Evolutionary conservation across 1,139 yeast species (phyloP).

Genomic region (Yamadazyma dendronema): DNA sequence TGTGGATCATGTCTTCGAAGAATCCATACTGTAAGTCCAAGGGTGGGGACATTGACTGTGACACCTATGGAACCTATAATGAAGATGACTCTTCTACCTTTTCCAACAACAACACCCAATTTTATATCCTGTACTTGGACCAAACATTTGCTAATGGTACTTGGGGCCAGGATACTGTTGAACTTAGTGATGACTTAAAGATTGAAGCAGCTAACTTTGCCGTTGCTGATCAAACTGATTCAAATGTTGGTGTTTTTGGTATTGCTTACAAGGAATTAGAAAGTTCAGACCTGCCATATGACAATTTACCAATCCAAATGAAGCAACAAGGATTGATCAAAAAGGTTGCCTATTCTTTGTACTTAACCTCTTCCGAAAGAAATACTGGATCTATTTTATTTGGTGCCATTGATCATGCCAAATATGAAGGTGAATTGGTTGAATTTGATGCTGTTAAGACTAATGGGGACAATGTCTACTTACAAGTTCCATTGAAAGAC

Average conservation of each 20-base stretch:
- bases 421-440: constrained; percentile 44
- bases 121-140: constrained; percentile 32
- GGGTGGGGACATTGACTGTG: constrained; percentile 28
- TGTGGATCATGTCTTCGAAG: constrained; percentile 48
- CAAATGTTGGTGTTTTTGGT: constrained; percentile 60
- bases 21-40: constrained; percentile 22
- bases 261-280: constrained; percentile 41
- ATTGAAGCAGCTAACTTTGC: constrained; percentile 51
- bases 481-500: constrained; percentile 23
- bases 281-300: constrained; percentile 14
- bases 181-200: constrained; percentile 18
- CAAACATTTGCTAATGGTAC: constrained; percentile 31
- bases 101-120: constrained; percentile 40
- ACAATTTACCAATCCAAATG: constrained; percentile 48
- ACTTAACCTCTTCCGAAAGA: constrained; percentile 43
- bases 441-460: constrained; percentile 18
- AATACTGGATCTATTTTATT: constrained; percentile 49
- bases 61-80: constrained; percentile 50
- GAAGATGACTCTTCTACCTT: constrained; percentile 44
- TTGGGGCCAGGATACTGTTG: constrained; percentile 61
- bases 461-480: constrained; percentile 18
- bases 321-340: constrained; percentile 48
- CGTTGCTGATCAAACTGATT: constrained; percentile 52
- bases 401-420: constrained; percentile 59
- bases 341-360: constrained; percentile 52